Conservation (phyloP, 352 stramenopile genomes). For the Pythium dissotocum region DNA sequence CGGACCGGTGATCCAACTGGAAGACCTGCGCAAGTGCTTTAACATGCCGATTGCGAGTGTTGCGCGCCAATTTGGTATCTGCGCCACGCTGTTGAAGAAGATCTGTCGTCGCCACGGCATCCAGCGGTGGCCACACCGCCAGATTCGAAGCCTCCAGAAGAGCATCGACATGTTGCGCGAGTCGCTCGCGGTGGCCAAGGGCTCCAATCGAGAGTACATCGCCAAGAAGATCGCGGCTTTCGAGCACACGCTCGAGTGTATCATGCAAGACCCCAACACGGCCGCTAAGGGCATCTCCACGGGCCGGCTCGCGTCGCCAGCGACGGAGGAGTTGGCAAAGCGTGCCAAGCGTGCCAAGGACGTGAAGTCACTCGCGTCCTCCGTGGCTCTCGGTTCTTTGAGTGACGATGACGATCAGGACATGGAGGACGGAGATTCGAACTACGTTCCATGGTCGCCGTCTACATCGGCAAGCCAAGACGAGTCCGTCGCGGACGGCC, state of each 20-base stretch:
- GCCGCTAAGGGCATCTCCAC: constrained; percentile 73
- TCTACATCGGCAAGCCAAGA: constrained; percentile 5
- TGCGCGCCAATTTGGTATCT: constrained; percentile 83
- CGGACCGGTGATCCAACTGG: constrained; percentile 67
- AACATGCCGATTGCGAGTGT: constrained; percentile 85
- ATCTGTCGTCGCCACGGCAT: constrained; percentile 82
- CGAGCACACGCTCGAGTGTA: constrained; percentile 80
- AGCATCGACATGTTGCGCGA: constrained; percentile 82
- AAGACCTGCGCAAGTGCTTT: constrained; percentile 76
- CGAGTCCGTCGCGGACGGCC: constrained; percentile 31
- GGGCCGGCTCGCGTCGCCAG: constrained; percentile 55
- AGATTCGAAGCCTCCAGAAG: constrained; percentile 83
- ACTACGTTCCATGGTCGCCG: constrained; percentile 25
- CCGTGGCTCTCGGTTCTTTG: constrained; percentile 32
- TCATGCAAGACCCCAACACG: constrained; percentile 80
- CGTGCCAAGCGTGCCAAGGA: constrained; percentile 49
- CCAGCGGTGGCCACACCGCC: constrained; percentile 79
- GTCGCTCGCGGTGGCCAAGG: constrained; percentile 69
- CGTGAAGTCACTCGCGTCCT: constrained; percentile 39
- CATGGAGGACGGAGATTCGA: constrained; percentile 21
- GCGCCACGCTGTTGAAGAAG: constrained; percentile 84
- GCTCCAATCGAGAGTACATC: constrained; percentile 79
- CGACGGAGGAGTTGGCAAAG: constrained; percentile 61
- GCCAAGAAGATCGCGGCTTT: constrained; percentile 82
- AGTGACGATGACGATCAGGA: constrained; percentile 44